Percentiles rank a stretch among this genome's conserved stretches.
Evolutionary conservation across 2,329 filamentous ascomycete genomes (phyloP).

Genomic region (Drechslerella stenobrocha): DNA sequence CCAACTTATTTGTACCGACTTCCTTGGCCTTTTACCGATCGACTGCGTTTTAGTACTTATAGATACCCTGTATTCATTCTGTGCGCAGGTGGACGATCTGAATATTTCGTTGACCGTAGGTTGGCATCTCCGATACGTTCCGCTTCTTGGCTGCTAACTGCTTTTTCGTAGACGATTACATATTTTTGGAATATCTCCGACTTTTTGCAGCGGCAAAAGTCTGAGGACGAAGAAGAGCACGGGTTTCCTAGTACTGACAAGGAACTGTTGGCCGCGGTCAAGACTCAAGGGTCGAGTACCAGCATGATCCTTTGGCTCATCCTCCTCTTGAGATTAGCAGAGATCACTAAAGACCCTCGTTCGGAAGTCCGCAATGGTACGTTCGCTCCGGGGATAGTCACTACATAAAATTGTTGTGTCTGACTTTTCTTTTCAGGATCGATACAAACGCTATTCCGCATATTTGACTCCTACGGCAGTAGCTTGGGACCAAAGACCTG

Average conservation of each 20-base stretch:
- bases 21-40: conserved; percentile 72
- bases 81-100: conserved; percentile 83
- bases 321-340: conserved; percentile 70
- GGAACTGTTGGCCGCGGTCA: conserved; percentile 64
- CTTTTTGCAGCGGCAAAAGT: conserved; percentile 63
- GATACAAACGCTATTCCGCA: conserved; percentile 85
- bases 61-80: conserved; percentile 85
- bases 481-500: conserved; percentile 76
- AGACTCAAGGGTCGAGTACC: conserved; percentile 65
- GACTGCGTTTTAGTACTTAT: conserved; percentile 76
- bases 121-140: background rate
- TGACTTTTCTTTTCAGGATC: conserved; percentile 60
- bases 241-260: conserved; percentile 62
- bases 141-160: conserved; percentile 45
- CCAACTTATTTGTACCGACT: conserved; percentile 93
- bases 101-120: conserved; percentile 88
- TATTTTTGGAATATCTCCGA: conserved; percentile 97
- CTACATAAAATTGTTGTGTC: background rate
- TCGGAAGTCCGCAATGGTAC: conserved; percentile 76
- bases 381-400: conserved; percentile 54
- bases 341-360: conserved; percentile 71
- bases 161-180: conserved; percentile 70
- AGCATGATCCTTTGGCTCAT: conserved; percentile 78
- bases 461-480: conserved; percentile 88
- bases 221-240: conserved; percentile 54